A percentile compares a stretch with the other conserved stretches of the same genome.
These are phyloP conservation scores for Daphne laureola DNA, from an alignment of 441 rosid species.

Conservation along the genomic window DNA sequence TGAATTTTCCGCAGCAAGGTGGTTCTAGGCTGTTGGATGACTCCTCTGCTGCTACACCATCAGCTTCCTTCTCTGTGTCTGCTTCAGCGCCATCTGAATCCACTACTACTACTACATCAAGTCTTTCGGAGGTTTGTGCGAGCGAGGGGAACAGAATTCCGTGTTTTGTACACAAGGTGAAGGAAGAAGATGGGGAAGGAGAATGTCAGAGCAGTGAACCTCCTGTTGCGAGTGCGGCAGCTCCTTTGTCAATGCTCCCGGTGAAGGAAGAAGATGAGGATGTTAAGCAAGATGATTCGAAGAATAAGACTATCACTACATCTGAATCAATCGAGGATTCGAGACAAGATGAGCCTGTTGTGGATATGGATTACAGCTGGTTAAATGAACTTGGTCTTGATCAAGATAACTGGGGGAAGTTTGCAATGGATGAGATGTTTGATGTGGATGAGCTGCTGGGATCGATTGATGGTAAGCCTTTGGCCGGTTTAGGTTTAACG, in stretches of 20 bases:
- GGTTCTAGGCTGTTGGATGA: too few species aligned
- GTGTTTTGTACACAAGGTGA: constrained; percentile 4
- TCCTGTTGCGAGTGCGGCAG: background rate
- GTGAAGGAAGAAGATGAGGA: constrained; percentile 15
- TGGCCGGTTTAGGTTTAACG: constrained; percentile 1
- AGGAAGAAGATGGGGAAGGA: constrained; percentile 18
- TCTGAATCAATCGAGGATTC: constrained; percentile 2
- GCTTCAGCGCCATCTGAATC: constrained; percentile 20
- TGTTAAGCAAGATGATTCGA: background rate
- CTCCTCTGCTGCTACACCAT: too few species aligned
- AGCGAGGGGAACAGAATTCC: constrained; percentile 15
- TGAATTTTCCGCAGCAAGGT: constrained; percentile 34
- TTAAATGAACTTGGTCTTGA: constrained; percentile 10
- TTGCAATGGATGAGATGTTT: constrained; percentile 37
- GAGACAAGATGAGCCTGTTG: constrained; percentile 11
- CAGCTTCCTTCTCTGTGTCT: too few species aligned
- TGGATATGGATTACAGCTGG: constrained; percentile 15
- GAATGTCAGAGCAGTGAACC: constrained; percentile 11
- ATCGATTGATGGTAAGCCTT: constrained; percentile 18
- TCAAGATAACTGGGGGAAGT: constrained; percentile 15
- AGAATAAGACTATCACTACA: constrained; percentile 1
- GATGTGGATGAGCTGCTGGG: constrained; percentile 49
- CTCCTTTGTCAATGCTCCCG: background rate
- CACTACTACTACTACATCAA: constrained; percentile 23
- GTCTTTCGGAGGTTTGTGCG: constrained; percentile 39